Percentiles rank a stretch among this genome's conserved stretches.
Conservation (phyloP, 1,139 yeast species). For the Yamadazyma atlantica region DNA sequence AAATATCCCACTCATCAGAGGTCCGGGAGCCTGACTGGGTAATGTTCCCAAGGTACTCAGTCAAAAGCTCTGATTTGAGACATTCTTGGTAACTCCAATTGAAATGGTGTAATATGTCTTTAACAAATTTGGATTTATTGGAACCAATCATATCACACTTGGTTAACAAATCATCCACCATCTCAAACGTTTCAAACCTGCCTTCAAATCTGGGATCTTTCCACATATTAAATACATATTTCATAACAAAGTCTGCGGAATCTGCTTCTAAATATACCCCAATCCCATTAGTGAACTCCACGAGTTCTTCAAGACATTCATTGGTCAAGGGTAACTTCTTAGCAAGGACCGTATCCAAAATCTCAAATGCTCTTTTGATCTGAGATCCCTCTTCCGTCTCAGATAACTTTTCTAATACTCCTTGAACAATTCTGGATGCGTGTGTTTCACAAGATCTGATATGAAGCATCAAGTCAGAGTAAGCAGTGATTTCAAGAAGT, state of each 20-base stretch:
- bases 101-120: conserved; percentile 7
- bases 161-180: conserved; percentile 31
- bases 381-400: conserved; percentile 8
- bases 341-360: neutral
- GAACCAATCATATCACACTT: conserved; percentile 25
- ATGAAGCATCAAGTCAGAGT: conserved; percentile 2
- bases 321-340: neutral
- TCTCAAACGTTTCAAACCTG: conserved; percentile 16
- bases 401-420: conserved; percentile 5
- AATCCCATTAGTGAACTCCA: conserved; percentile 14
- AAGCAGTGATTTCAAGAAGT: conserved; percentile 1
- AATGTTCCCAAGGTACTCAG: conserved; percentile 9
- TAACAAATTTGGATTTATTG: conserved; percentile 11
- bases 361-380: conserved; percentile 3
- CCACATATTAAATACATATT: conserved; percentile 19
- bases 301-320: conserved; percentile 4
- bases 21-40: conserved; percentile 6
- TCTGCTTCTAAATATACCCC: conserved; percentile 28
- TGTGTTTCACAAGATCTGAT: neutral
- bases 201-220: conserved; percentile 7
- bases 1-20: conserved; percentile 17
- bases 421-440: neutral
- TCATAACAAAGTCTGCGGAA: conserved; percentile 25
- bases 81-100: conserved; percentile 11
- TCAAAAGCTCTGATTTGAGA: conserved; percentile 8